A percentile compares a stretch with the other conserved stretches of the same genome.
phyloP scores from a whole-genome alignment of 257 asterid species.

The Forsythia suspensa region DNA sequence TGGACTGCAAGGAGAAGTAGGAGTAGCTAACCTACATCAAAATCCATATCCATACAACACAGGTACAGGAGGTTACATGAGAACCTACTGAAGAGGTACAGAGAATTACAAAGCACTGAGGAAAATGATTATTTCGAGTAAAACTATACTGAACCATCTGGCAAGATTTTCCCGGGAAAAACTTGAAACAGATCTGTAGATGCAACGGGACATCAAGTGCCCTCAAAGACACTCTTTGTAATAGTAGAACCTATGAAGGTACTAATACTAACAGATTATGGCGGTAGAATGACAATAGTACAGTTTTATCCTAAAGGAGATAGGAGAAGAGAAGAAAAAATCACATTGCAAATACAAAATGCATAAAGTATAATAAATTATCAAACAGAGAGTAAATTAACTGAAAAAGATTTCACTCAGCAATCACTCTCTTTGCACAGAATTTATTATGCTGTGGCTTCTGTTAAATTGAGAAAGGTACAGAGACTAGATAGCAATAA shows the following conservation, averaged over 20 bases:
- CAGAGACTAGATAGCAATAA: not conserved
- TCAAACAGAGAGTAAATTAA: not conserved
- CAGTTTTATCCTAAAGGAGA: not conserved
- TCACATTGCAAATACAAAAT: not conserved
- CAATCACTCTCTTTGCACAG: not conserved
- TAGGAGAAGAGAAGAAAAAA: not conserved
- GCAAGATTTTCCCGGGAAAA: slow-evolving; percentile 3
- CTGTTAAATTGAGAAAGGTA: not conserved
- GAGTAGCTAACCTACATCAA: slow-evolving; percentile 39
- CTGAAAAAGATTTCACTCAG: not conserved
- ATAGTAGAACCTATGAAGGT: not conserved
- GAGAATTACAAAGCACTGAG: not conserved
- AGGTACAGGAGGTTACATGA: slow-evolving; percentile 54
- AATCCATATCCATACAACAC: slow-evolving; percentile 40
- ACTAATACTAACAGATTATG: not conserved
- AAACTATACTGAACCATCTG: slow-evolving; percentile 1
- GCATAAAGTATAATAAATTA: not conserved
- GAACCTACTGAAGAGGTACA: slow-evolving; percentile 31
- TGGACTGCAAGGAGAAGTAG: slow-evolving; percentile 79
- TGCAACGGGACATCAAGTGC: not conserved
- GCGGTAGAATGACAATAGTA: not conserved
- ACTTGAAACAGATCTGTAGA: not conserved
- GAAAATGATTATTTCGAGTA: not conserved
- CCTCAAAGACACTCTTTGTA: not conserved
- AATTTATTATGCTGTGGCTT: not conserved